These are phyloP conservation scores for Inga laurina DNA, from an alignment of 306 rosid species.

Conservation along the genomic window DNA sequence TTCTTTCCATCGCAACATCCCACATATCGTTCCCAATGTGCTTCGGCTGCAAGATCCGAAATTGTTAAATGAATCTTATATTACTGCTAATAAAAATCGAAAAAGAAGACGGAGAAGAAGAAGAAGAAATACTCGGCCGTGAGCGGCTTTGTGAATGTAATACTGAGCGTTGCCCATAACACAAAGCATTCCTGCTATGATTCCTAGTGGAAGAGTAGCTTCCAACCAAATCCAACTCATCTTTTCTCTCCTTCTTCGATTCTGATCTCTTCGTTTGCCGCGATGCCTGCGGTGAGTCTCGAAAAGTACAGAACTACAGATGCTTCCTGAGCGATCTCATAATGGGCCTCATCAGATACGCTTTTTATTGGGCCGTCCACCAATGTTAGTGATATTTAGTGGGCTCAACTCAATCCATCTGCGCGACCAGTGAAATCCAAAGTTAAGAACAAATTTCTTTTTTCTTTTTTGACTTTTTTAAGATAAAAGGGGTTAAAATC, in stretches of 20 bases:
- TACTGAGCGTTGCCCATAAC: constrained; percentile 89
- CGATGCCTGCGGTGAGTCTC: background rate
- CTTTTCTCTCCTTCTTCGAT: background rate
- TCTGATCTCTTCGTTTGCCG: background rate
- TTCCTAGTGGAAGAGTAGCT: constrained; percentile 83
- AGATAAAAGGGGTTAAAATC: no score
- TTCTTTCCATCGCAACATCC: constrained; percentile 96
- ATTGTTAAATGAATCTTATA: background rate
- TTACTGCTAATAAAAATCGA: background rate
- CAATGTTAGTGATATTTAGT: background rate
- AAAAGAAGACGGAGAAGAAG: background rate
- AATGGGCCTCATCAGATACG: background rate
- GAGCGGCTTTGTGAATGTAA: constrained; percentile 80
- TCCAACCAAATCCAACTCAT: constrained; percentile 45
- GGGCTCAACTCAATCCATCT: background rate
- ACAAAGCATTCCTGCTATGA: constrained; percentile 90
- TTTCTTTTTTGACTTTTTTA: no score
- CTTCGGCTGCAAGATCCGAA: constrained; percentile 65
- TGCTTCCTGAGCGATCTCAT: background rate
- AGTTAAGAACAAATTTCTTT: background rate
- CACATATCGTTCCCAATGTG: constrained; percentile 90
- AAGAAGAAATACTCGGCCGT: constrained; percentile 69
- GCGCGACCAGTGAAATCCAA: background rate
- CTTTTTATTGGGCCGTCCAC: background rate
- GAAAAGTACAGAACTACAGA: background rate